Evolutionary conservation across 2,329 filamentous ascomycete genomes (phyloP), one percentile per base, ranked within the genome.

Genomic region (Exophiala calicioides): DNA sequence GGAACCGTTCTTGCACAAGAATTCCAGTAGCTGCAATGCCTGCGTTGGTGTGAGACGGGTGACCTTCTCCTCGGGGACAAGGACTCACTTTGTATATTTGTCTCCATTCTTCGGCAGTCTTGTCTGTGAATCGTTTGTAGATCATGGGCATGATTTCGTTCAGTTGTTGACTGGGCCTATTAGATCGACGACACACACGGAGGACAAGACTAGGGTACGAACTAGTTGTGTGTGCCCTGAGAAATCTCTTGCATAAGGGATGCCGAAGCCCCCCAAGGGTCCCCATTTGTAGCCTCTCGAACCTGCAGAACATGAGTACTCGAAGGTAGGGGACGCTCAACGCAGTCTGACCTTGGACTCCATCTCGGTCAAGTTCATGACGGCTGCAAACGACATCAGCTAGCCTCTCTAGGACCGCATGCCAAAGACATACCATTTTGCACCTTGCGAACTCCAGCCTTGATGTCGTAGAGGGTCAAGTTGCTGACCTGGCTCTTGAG

Each of bases 141-240:
- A 98, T 95, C 89, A 98, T 93, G 58, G 93, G 93, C 93, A 98
- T 98, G 66, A 98, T 97, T 70, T 98, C 93, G 70, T 97, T 97
- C 47, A 98, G 82, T 41, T 90, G 82, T 82, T 95, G 90, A 68
- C 91, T 47, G 42, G 16, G 12, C n/a, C 27, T 32, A 32, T 56
- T 31, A 55, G 45, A 38, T 18, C 4, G 34, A 7, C n/a, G n/a
- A 8, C 4, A 9, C 18, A 27, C 7, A 8, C 9, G 29, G n/a
- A 21, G 27, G 37, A 8, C 8, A 26, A 39, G 29, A 38, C 24
- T 34, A 46, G 20, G 16, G 13, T 21, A 73, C 88, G 64, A 76
- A 97, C 93, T 97, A 98, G 74, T 91, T 97, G 72, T 95, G 95
- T 50, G 93, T 98, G 62, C 84, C 93, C 69, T 90, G 95, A 70